phyloP scores from a whole-genome alignment of 2,329 filamentous ascomycete genomes.

The Fusarium dlaminii region DNA sequence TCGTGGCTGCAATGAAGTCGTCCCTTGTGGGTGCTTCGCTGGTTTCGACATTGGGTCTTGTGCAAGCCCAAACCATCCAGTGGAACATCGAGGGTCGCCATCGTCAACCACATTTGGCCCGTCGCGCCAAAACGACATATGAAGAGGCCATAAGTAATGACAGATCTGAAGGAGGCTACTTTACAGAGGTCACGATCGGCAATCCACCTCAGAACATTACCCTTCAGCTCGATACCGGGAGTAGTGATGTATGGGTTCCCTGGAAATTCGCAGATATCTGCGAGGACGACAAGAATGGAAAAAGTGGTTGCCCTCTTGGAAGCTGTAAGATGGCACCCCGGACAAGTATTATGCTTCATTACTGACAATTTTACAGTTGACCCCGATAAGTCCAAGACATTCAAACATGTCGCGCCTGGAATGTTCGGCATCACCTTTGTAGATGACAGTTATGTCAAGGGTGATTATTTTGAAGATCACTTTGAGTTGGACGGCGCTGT shows the following conservation, averaged over 20 bases:
- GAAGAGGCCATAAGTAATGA: conserved; percentile 58
- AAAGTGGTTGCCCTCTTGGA: conserved; percentile 53
- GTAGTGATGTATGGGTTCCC: conserved; percentile 72
- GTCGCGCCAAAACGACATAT: conserved; percentile 52
- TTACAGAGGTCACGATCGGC: conserved; percentile 65
- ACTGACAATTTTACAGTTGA: conserved; percentile 54
- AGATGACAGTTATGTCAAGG: conserved; percentile 64
- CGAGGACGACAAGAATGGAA: conserved; percentile 27
- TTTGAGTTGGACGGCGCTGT: conserved; percentile 63
- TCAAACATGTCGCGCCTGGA: conserved; percentile 52
- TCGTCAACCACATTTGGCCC: conserved; percentile 44
- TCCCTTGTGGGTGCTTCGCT: conserved; percentile 31
- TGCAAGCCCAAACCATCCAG: conserved; percentile 52
- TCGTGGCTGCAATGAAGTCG: conserved; percentile 39
- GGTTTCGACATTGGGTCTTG: conserved; percentile 36
- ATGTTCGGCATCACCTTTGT: conserved; percentile 70
- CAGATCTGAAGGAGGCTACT: conserved; percentile 59
- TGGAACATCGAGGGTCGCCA: conserved; percentile 58
- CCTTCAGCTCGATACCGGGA: conserved; percentile 71
- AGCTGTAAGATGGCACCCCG: conserved; percentile 53
- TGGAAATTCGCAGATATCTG: conserved; percentile 53
- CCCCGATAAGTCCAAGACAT: conserved; percentile 57
- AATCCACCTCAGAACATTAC: conserved; percentile 65
- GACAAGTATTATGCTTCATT: background rate
- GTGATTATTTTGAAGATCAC: conserved; percentile 67